Conservation (phyloP, 805 yeast species). For the Cephaloascus albidus region DNA sequence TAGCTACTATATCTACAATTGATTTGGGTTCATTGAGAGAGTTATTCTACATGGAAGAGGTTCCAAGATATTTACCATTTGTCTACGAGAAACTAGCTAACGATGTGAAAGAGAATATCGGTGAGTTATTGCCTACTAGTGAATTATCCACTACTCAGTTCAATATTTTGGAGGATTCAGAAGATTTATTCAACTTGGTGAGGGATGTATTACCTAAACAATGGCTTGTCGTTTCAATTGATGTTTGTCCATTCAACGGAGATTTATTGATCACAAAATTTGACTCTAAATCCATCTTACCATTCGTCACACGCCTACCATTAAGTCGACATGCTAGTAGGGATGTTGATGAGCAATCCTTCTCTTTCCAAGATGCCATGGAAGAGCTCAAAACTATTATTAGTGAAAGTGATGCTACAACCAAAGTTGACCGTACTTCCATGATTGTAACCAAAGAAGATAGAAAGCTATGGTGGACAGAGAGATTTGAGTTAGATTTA, state of each 20-base stretch:
- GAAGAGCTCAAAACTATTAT: slow-evolving; percentile 44
- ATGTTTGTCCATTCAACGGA: slow-evolving; percentile 46
- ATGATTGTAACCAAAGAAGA: slow-evolving; percentile 47
- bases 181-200: slow-evolving; percentile 3
- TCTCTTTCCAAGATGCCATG: slow-evolving; percentile 36
- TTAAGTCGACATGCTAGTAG: slow-evolving; percentile 38
- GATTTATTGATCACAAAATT: slow-evolving; percentile 46
- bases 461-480: slow-evolving; percentile 71
- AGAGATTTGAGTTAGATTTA: slow-evolving; percentile 52
- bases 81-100: slow-evolving; percentile 14
- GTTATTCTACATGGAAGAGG: slow-evolving; percentile 14
- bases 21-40: slow-evolving; percentile 1
- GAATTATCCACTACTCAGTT: slow-evolving; percentile 1
- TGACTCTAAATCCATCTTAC: slow-evolving; percentile 18
- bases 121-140: background rate
- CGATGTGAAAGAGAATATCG: slow-evolving; percentile 1
- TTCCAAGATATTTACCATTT: slow-evolving; percentile 13
- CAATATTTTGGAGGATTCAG: slow-evolving; percentile 1
- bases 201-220: slow-evolving; percentile 24
- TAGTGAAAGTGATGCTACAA: slow-evolving; percentile 48
- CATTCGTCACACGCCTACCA: slow-evolving; percentile 51
- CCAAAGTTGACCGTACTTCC: slow-evolving; percentile 43
- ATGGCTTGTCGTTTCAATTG: slow-evolving; percentile 58
- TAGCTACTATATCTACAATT: background rate
- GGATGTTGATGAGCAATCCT: slow-evolving; percentile 25